phyloP scores from a whole-genome alignment of 2,329 filamentous ascomycete genomes.

The Akanthomyces uredinophilus region DNA sequence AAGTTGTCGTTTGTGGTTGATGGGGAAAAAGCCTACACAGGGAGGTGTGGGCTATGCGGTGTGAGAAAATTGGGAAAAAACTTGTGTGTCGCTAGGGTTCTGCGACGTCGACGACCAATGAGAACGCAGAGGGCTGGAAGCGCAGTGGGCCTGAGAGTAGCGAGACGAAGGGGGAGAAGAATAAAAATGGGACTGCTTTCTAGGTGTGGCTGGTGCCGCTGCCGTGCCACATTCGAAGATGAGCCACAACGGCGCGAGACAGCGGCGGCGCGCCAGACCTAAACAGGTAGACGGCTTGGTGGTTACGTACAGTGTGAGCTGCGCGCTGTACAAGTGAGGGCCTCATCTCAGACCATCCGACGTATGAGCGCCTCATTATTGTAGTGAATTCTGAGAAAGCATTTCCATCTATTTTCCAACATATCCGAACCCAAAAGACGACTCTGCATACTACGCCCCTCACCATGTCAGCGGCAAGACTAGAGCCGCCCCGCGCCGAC shows the following conservation, averaged over 20 bases:
- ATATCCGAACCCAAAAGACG: background rate
- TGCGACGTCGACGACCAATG: constrained; percentile 28
- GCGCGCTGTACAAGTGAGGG: background rate
- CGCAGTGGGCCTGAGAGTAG: background rate
- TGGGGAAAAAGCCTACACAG: constrained; percentile 15
- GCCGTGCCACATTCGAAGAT: background rate
- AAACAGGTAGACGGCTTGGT: background rate
- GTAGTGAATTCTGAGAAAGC: background rate
- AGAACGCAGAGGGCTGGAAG: constrained; percentile 14
- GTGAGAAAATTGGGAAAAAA: constrained; percentile 33
- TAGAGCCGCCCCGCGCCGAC: constrained; percentile 34
- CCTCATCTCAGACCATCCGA: background rate
- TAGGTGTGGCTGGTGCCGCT: background rate
- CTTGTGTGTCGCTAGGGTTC: constrained; percentile 40
- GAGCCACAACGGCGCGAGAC: background rate
- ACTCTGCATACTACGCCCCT: background rate
- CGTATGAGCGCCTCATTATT: background rate
- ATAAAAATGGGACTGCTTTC: background rate
- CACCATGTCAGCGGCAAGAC: constrained; percentile 32
- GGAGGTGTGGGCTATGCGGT: constrained; percentile 14
- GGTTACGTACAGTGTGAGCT: background rate
- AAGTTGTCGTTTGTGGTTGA: constrained; percentile 32
- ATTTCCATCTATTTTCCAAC: background rate
- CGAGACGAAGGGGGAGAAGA: constrained; percentile 1
- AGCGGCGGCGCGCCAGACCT: background rate